phyloP scores from a whole-genome alignment of 1,284 basidiomycete species.

The Exobasidium rhododendri region DNA sequence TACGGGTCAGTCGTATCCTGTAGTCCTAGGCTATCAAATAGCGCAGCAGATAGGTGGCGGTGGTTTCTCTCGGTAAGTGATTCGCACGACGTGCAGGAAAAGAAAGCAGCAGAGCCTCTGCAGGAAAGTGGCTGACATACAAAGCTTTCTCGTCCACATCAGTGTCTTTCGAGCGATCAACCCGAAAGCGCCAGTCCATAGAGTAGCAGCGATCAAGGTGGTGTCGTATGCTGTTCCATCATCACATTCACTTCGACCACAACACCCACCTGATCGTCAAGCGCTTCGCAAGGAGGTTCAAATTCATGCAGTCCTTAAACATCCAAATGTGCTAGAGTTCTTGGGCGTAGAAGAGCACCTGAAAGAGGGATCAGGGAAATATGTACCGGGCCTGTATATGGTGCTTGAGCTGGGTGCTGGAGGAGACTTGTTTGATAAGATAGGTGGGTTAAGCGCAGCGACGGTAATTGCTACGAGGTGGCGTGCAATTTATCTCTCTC shows the following conservation, averaged over 20 bases:
- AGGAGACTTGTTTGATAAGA: conserved; percentile 97
- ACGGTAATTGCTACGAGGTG: no score
- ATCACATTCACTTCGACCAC: conserved; percentile 27
- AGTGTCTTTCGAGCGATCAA: conserved; percentile 52
- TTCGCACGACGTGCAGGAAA: conserved; percentile 14
- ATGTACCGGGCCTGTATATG: conserved; percentile 70
- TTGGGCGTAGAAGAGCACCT: conserved; percentile 59
- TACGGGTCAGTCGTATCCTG: conserved; percentile 46
- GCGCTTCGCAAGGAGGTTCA: conserved; percentile 78
- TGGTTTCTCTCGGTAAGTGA: conserved; percentile 30
- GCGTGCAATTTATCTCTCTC: no score
- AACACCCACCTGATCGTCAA: conserved; percentile 47
- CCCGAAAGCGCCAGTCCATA: conserved; percentile 26
- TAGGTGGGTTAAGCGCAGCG: conserved; percentile 66
- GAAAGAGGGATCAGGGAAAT: conserved; percentile 34
- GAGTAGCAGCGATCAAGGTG: conserved; percentile 51
- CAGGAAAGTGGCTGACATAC: neutral
- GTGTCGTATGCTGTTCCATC: conserved; percentile 44
- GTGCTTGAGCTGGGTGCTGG: conserved; percentile 86
- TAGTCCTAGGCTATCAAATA: conserved; percentile 47
- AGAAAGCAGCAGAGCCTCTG: neutral
- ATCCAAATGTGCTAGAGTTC: conserved; percentile 80
- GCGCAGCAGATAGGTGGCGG: conserved; percentile 52
- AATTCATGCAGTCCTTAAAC: conserved; percentile 78
- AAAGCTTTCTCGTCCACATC: conserved; percentile 9